These are phyloP conservation scores for Haplosporangium gracile DNA, from an alignment of 192 early-diverging fungal genomes.

Conservation along the genomic window DNA sequence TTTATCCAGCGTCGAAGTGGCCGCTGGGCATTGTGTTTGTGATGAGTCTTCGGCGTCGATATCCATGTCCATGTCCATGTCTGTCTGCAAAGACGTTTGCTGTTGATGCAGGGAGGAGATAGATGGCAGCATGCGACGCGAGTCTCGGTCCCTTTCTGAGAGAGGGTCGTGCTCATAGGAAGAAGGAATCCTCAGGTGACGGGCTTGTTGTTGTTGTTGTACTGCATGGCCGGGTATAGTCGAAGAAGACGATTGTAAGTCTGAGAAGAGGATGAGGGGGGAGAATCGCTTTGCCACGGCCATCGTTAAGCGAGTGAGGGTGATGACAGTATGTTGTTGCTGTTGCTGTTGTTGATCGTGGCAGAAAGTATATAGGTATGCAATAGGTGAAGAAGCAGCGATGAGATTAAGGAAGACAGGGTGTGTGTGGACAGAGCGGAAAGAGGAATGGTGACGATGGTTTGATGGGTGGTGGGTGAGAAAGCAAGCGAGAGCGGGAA, in stretches of 20 bases:
- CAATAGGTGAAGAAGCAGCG: neutral
- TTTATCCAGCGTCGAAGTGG: neutral
- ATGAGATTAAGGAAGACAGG: neutral
- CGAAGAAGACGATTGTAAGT: neutral
- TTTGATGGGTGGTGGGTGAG: constrained; percentile 10
- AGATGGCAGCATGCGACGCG: neutral
- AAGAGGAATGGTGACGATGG: neutral
- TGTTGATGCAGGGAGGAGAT: neutral
- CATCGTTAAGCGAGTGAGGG: neutral
- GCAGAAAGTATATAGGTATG: neutral
- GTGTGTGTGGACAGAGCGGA: neutral
- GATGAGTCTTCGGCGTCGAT: neutral
- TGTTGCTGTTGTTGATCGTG: neutral
- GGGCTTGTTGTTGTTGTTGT: constrained; percentile 6
- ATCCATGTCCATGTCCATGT: constrained; percentile 40
- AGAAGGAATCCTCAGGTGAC: neutral
- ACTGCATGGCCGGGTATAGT: constrained; percentile 1
- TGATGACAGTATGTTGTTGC: neutral
- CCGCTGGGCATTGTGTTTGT: neutral
- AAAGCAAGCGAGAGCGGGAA: neutral
- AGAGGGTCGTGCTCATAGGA: neutral
- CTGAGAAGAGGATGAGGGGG: constrained; percentile 48
- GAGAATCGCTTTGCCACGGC: constrained; percentile 23
- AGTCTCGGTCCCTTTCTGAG: neutral
- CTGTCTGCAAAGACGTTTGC: neutral